These are phyloP conservation scores for Gymnopilus dilepis DNA, from an alignment of 768 basidiomycete genomes.

Conservation along the genomic window DNA sequence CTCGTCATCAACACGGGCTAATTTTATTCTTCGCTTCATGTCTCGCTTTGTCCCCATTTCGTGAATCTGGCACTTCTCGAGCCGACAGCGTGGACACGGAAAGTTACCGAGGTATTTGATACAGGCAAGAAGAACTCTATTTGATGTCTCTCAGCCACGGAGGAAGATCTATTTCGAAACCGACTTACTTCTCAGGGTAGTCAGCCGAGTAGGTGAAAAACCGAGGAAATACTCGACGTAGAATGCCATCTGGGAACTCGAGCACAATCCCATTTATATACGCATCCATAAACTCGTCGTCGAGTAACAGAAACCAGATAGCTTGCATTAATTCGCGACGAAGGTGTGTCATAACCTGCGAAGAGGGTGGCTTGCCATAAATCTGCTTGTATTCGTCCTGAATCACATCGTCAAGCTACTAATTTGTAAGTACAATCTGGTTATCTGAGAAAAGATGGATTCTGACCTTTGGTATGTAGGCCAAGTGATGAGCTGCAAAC, in stretches of 20 bases:
- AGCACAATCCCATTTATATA: conserved; percentile 41
- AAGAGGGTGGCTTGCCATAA: neutral
- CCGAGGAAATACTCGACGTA: conserved; percentile 34
- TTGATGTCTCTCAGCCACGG: neutral
- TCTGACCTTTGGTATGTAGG: conserved; percentile 42
- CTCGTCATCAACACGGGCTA: neutral
- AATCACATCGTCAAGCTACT: conserved; percentile 22
- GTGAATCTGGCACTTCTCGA: neutral
- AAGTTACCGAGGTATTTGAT: conserved; percentile 38
- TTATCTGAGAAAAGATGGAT: neutral
- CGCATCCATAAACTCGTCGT: conserved; percentile 37
- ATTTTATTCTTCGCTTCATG: neutral
- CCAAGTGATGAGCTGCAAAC: conserved; percentile 41
- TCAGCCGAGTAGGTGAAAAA: conserved; percentile 45
- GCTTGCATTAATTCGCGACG: conserved; percentile 39
- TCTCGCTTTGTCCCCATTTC: neutral
- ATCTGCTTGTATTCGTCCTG: conserved; percentile 21
- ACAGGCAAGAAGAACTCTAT: conserved; percentile 32
- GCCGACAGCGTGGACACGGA: conserved; percentile 33
- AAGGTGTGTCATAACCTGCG: conserved; percentile 35
- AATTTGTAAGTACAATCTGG: neutral
- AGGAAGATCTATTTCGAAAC: conserved; percentile 26
- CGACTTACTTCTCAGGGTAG: conserved; percentile 39
- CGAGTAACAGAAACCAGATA: conserved; percentile 37
- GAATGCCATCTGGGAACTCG: conserved; percentile 36